Evolutionary conservation across 371 early-diverging fungal genomes (phyloP), one percentile per base, ranked within the genome.

Genomic region (Apophysomyces ossiformis): DNA sequence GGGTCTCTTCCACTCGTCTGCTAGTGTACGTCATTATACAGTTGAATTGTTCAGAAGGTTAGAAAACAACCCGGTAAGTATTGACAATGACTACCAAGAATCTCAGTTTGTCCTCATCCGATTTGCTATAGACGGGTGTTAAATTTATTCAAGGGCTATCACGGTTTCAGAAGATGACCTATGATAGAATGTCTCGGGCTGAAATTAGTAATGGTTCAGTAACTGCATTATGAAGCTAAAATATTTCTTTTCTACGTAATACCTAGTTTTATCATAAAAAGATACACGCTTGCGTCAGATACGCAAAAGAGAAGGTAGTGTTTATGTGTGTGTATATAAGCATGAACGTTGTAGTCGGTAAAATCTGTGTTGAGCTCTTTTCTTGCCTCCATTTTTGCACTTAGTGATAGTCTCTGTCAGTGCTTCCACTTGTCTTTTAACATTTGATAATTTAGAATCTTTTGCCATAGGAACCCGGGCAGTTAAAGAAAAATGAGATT

Each of bases 1-100:
- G 21, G 95, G 96, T 2, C 79, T 96, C 39, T 94, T 92, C 72
- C 93, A 94, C 66, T 90, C 92, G 1, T 78, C 87, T 12, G 73
- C 77, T 1, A 76, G 67, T 9, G 87, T 93, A 12, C 76, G 92
- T 37, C 71, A 71, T 15, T 84, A 88, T 61, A 86, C 92, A 0
- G 83, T 90, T 18, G 83, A 87, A 32, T 75, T 94, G 15, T 87
- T 94, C 15, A 85, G 87, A 37, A 78, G 88, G 44, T 70, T 93
- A 58, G 80, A 87, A 58, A 69, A 84, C 35, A 88, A 92, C 71
- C 87, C 87, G 7, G 86, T 90, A 84, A 76, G 79, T 5, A 60
- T 12, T 45, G 44, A 6, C 8, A 26, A 26, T 26, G 32, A 26
- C 32, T 26, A 26, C 32, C 32, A 2, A 26, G 32, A 26, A 3